These are phyloP conservation scores for Colletotrichum sp. DNA, from an alignment of 2,329 filamentous ascomycete genomes.

Conservation along the genomic window DNA sequence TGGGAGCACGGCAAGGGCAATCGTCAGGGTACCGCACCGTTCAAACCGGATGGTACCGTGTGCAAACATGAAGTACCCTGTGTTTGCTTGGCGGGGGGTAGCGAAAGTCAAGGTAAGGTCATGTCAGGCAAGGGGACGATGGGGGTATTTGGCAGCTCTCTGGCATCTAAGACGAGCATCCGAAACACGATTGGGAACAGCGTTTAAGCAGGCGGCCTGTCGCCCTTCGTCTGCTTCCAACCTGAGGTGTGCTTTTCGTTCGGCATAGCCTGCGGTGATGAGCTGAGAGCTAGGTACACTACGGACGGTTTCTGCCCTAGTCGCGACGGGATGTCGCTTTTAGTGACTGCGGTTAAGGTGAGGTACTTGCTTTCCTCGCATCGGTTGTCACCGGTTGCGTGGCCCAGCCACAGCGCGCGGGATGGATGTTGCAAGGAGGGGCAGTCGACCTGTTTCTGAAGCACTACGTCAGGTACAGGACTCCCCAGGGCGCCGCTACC, in stretches of 20 bases:
- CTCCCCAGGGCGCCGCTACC: background rate
- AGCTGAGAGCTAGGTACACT: background rate
- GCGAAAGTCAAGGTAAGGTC: background rate
- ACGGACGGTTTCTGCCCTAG: background rate
- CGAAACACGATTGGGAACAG: conserved; percentile 16
- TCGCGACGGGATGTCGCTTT: background rate
- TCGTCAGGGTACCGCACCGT: background rate
- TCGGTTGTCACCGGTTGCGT: background rate
- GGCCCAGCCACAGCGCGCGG: background rate
- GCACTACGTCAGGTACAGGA: conserved; percentile 1
- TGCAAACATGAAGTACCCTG: background rate
- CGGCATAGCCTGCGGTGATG: background rate
- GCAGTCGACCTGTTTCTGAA: background rate
- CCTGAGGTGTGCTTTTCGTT: background rate
- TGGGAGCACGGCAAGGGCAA: background rate
- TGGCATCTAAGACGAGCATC: background rate
- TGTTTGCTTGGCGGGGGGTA: background rate
- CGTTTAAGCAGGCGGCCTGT: conserved; percentile 2
- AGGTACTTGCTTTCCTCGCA: background rate
- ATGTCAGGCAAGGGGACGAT: background rate
- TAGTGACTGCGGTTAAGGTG: background rate
- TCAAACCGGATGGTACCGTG: background rate
- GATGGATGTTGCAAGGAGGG: background rate
- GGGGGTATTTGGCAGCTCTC: background rate
- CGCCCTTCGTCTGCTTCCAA: background rate